Percentiles rank a stretch among this genome's conserved stretches.
Evolutionary conservation across 257 asterid genomes (phyloP).

Genomic region (Apocynum venetum): DNA sequence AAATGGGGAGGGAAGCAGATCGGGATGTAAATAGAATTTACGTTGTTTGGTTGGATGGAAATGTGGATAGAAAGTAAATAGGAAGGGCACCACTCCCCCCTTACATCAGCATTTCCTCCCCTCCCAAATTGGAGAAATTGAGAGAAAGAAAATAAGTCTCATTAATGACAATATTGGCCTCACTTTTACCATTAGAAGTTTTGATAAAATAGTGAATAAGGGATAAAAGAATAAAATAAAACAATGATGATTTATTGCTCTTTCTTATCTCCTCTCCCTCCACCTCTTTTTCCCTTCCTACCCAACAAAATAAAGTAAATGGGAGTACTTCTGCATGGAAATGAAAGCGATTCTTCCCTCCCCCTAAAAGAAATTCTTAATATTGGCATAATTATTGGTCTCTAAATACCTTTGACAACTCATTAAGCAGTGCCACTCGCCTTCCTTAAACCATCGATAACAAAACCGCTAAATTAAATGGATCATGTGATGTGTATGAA

Average conservation of each 20-base stretch:
- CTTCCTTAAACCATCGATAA: background rate
- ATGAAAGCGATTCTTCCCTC: background rate
- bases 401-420: background rate
- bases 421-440: background rate
- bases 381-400: background rate
- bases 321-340: background rate
- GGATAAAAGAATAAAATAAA: background rate
- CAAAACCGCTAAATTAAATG: background rate
- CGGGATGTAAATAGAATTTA: background rate
- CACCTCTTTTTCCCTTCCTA: background rate
- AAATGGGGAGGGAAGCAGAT: background rate
- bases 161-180: background rate
- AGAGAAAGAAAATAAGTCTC: background rate
- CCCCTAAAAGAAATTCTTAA: background rate
- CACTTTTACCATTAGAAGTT: background rate
- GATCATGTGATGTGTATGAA: background rate
- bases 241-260: background rate
- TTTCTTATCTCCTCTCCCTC: background rate
- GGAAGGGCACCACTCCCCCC: too few relatives aligned
- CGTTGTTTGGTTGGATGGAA: too few relatives aligned
- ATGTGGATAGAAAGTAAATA: background rate
- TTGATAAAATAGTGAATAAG: background rate
- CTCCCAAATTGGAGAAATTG: background rate
- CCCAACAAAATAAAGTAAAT: background rate
- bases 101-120: background rate